A percentile compares a stretch with the other conserved stretches of the same genome.
These are phyloP conservation scores for Rubus idaeus DNA, from an alignment of 306 rosid genomes.

Conservation along the genomic window DNA sequence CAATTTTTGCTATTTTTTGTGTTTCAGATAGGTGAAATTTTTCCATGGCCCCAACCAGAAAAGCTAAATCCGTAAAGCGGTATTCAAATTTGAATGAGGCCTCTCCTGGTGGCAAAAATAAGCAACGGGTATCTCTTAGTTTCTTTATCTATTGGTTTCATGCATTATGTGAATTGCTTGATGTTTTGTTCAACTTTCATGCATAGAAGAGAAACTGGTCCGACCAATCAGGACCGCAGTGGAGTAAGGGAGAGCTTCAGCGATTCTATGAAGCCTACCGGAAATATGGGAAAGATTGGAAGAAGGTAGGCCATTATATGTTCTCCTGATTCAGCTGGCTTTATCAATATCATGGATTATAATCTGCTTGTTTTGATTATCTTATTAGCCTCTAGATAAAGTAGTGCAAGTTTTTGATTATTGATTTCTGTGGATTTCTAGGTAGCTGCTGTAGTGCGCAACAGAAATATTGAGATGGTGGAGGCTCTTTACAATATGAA, in stretches of 20 bases:
- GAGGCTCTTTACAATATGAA: conserved; percentile 77
- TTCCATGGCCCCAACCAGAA: conserved; percentile 69
- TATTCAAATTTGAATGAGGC: conserved; percentile 41
- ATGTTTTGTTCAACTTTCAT: conserved; percentile 26
- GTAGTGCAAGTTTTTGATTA: background rate
- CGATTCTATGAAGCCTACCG: conserved; percentile 85
- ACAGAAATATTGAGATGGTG: conserved; percentile 66
- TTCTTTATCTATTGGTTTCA: background rate
- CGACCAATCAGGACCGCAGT: conserved; percentile 79
- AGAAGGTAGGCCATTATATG: conserved; percentile 52
- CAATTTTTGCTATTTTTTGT: conserved; percentile 8
- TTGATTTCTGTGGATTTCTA: conserved; percentile 37
- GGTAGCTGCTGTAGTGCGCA: conserved; percentile 58
- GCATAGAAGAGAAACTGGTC: conserved; percentile 74
- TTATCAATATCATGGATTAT: conserved; percentile 16
- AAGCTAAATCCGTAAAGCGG: conserved; percentile 48
- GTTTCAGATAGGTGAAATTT: conserved; percentile 32
- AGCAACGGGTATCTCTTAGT: conserved; percentile 46
- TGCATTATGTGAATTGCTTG: background rate
- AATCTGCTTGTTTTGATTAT: background rate
- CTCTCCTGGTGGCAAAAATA: conserved; percentile 55
- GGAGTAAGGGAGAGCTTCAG: conserved; percentile 80
- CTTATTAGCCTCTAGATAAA: conserved; percentile 10
- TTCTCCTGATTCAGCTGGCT: conserved; percentile 18
- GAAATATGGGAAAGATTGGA: conserved; percentile 82